Conservation (phyloP, 1,139 yeast genomes). For the Zygoascus sp. region DNA sequence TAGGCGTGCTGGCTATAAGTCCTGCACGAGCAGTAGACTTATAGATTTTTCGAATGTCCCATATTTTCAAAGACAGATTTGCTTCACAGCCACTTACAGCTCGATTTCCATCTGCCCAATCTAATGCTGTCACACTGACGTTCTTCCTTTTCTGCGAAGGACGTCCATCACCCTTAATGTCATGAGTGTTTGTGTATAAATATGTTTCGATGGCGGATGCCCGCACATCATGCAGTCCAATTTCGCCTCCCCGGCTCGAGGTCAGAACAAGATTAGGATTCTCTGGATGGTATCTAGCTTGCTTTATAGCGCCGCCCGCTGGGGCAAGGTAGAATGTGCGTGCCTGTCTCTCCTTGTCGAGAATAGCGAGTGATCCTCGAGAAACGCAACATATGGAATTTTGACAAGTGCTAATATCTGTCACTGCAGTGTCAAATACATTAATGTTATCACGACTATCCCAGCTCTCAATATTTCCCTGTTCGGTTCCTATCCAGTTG, state of each 20-base stretch:
- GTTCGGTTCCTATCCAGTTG: background rate
- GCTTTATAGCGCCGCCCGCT: constrained; percentile 14
- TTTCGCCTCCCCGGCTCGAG: constrained; percentile 17
- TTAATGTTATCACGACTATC: background rate
- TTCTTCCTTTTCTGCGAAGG: constrained; percentile 12
- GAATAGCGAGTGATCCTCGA: background rate
- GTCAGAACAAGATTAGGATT: constrained; percentile 11
- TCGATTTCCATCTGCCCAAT: constrained; percentile 20
- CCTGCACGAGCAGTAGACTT: constrained; percentile 1
- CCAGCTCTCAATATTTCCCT: background rate
- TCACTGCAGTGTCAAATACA: background rate
- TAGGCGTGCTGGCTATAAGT: background rate
- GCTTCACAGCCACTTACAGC: constrained; percentile 23
- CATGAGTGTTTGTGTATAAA: constrained; percentile 12
- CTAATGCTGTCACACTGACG: constrained; percentile 22
- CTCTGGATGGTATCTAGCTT: constrained; percentile 16
- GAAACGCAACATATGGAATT: background rate
- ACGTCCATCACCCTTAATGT: constrained; percentile 7
- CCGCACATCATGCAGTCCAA: constrained; percentile 16
- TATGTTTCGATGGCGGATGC: background rate
- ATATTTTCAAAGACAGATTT: constrained; percentile 23
- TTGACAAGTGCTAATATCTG: background rate
- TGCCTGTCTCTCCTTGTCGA: background rate
- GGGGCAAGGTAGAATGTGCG: background rate
- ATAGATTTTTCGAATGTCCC: constrained; percentile 25